phyloP scores from a whole-genome alignment of 306 rosid species.

The Trifolium dubium region DNA sequence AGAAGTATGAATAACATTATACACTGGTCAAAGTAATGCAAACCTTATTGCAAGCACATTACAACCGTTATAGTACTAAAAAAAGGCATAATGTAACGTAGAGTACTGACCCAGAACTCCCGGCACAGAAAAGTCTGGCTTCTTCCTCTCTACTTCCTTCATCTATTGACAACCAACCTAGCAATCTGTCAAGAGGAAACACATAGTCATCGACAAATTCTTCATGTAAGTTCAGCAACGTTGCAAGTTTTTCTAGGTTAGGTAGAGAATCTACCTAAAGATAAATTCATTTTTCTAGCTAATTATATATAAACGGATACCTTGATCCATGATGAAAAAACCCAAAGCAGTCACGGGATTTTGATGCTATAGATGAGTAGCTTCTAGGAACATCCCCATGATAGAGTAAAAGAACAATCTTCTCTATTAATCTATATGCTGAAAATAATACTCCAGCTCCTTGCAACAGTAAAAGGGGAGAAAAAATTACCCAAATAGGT shows the following conservation, averaged over 20 bases:
- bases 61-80: background rate
- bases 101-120: conserved; percentile 67
- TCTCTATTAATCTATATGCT: conserved; percentile 73
- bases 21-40: conserved; percentile 15
- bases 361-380: conserved; percentile 61
- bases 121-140: conserved; percentile 74
- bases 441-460: conserved; percentile 83
- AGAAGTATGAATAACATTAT: conserved; percentile 27
- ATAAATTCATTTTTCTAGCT: conserved; percentile 23
- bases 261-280: conserved; percentile 30
- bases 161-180: conserved; percentile 98
- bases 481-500: conserved; percentile 56
- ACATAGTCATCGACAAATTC: conserved; percentile 29
- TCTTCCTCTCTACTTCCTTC: conserved; percentile 91
- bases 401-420: conserved; percentile 57
- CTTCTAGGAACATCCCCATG: conserved; percentile 59
- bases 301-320: conserved; percentile 44
- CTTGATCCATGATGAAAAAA: conserved; percentile 81
- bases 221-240: conserved; percentile 19
- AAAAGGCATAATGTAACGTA: conserved; percentile 8
- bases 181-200: conserved; percentile 58
- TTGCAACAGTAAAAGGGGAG: conserved; percentile 83
- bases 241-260: conserved; percentile 17
- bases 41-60: conserved; percentile 13
- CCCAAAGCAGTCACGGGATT: conserved; percentile 69